A percentile compares a stretch with the other conserved stretches of the same genome.
phyloP scores from a whole-genome alignment of 2,329 filamentous ascomycete species.

The Teratosphaeria gauchensis region DNA sequence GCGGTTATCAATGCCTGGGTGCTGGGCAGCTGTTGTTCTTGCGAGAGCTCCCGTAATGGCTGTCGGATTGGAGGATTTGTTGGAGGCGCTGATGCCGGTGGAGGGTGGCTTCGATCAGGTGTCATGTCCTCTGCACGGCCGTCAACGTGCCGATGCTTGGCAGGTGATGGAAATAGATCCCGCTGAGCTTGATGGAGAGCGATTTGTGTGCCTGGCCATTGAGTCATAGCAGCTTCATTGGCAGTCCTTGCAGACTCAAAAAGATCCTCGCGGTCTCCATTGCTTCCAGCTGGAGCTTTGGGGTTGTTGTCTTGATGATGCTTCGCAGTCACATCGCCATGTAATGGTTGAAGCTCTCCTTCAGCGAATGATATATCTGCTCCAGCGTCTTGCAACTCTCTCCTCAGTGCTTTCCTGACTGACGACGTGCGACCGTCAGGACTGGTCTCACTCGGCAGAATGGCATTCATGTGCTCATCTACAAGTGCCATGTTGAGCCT shows the following conservation, averaged over 20 bases:
- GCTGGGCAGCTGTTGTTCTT: slow-evolving; percentile 24
- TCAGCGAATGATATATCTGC: slow-evolving; percentile 11
- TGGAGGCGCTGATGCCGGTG: slow-evolving; percentile 7
- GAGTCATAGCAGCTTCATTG: slow-evolving; percentile 1
- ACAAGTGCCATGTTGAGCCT: slow-evolving; percentile 12
- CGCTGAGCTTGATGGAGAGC: slow-evolving; percentile 21
- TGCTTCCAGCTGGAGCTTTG: background rate
- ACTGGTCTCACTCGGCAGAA: slow-evolving; percentile 2
- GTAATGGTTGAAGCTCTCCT: slow-evolving; percentile 10
- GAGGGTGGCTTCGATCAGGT: background rate
- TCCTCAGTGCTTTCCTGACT: slow-evolving; percentile 13
- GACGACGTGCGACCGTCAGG: slow-evolving; percentile 7
- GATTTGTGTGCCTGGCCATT: slow-evolving; percentile 21
- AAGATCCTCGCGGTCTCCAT: background rate
- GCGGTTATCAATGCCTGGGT: slow-evolving; percentile 37
- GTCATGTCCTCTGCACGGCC: background rate
- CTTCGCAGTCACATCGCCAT: background rate
- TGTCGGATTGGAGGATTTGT: slow-evolving; percentile 3
- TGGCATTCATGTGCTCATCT: slow-evolving; percentile 11
- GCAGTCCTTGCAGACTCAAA: background rate
- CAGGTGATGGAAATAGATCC: slow-evolving; percentile 20
- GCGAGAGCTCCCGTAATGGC: slow-evolving; percentile 12
- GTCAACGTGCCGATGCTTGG: slow-evolving; percentile 9
- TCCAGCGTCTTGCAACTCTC: slow-evolving; percentile 17
- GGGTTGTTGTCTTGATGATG: slow-evolving; percentile 1